Evolutionary conservation across 2,329 filamentous ascomycete genomes (phyloP).

Genomic region (Trichoderma sp.): DNA sequence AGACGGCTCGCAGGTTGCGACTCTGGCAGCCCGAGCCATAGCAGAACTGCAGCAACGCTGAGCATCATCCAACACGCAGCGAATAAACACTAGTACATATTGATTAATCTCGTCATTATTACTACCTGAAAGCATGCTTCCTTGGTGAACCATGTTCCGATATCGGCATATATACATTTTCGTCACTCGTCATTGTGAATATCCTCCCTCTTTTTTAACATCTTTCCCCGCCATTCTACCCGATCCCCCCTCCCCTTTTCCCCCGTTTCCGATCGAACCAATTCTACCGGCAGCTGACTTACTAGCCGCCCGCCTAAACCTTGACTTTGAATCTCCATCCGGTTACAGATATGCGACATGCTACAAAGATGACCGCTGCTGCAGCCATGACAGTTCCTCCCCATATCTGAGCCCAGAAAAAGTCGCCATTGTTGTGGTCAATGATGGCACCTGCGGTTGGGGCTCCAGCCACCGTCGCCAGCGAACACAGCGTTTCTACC

Average conservation of each 20-base stretch:
- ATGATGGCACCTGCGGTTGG: conserved; percentile 49
- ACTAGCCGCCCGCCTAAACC: conserved; percentile 30
- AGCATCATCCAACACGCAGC: neutral
- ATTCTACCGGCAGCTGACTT: neutral
- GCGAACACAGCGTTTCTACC: conserved; percentile 44
- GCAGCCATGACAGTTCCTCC: conserved; percentile 43
- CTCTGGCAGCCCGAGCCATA: conserved; percentile 40
- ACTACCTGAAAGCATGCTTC: neutral
- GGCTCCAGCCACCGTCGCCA: conserved; percentile 47
- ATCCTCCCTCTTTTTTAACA: neutral
- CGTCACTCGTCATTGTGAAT: neutral
- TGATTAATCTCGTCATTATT: neutral
- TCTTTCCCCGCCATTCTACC: neutral
- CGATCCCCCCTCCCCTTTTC: neutral
- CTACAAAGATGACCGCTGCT: conserved; percentile 36
- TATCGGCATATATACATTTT: conserved; percentile 7
- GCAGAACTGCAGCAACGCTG: conserved; percentile 1
- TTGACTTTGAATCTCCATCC: conserved; percentile 40
- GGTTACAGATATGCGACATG: conserved; percentile 38
- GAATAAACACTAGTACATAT: neutral
- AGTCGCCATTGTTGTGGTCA: conserved; percentile 41
- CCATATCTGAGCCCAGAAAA: conserved; percentile 50
- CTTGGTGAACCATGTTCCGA: neutral
- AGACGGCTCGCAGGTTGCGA: conserved; percentile 58
- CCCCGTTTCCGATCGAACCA: neutral